These are phyloP conservation scores for Cryphonectria parasitica DNA, from an alignment of 2,329 filamentous ascomycete species.

Conservation along the genomic window DNA sequence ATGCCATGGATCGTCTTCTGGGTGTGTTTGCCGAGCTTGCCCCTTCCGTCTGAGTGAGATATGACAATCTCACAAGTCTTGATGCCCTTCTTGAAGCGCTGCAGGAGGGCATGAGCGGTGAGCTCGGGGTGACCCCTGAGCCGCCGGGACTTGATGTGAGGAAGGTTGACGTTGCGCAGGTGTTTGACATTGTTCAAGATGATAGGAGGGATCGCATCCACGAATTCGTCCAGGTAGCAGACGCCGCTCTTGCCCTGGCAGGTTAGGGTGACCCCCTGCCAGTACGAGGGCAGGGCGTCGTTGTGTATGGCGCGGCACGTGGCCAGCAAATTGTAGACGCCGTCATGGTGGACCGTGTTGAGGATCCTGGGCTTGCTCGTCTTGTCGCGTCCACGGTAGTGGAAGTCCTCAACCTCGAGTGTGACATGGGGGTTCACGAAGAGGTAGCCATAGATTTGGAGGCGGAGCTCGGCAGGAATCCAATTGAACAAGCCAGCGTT, in stretches of 20 bases:
- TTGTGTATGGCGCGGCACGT: background rate
- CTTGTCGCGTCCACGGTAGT: background rate
- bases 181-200: background rate
- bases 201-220: background rate
- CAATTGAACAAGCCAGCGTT: background rate
- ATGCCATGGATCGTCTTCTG: background rate
- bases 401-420: background rate
- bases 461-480: background rate
- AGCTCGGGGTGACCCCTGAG: background rate
- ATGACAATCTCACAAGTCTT: background rate
- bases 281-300: background rate
- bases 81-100: background rate
- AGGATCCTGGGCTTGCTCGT: background rate
- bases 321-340: background rate
- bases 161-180: conserved; percentile 3
- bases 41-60: background rate
- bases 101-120: background rate
- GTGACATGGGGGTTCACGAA: background rate
- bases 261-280: background rate
- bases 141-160: background rate
- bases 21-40: background rate
- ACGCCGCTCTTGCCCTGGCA: background rate
- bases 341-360: background rate
- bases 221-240: conserved; percentile 6
- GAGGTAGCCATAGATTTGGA: background rate